Percentiles rank a stretch among this genome's conserved stretches.
Conservation (phyloP, 371 early-diverging fungal species). For the Mucor saturninus region DNA sequence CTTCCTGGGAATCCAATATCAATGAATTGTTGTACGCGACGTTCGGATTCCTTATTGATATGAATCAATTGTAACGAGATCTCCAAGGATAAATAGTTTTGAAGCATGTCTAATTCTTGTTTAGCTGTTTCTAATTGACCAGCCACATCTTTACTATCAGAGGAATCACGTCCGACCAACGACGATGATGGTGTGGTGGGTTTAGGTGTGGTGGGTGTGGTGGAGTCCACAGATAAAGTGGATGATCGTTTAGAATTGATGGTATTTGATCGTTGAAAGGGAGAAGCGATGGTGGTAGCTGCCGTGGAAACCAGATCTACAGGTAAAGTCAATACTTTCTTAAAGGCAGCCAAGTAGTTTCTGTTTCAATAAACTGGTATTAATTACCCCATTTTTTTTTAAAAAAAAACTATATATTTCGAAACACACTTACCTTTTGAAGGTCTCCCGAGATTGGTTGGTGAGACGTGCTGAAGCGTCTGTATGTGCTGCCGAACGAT, state of each 20-base stretch:
- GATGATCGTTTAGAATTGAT: constrained; percentile 15
- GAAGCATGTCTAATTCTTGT: constrained; percentile 62
- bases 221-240: constrained; percentile 23
- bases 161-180: constrained; percentile 13
- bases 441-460: constrained; percentile 46
- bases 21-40: constrained; percentile 55
- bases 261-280: constrained; percentile 24
- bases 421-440: constrained; percentile 25
- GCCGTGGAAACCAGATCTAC: constrained; percentile 57
- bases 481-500: constrained; percentile 20
- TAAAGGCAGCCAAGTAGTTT: constrained; percentile 58
- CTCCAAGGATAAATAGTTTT: constrained; percentile 76
- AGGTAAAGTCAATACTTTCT: constrained; percentile 54
- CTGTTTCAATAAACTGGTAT: constrained; percentile 9
- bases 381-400: neutral
- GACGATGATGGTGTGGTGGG: constrained; percentile 2
- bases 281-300: constrained; percentile 46
- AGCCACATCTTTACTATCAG: constrained; percentile 18
- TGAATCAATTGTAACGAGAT: constrained; percentile 80
- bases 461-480: constrained; percentile 33
- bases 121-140: constrained; percentile 33
- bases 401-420: neutral
- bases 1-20: constrained; percentile 40
- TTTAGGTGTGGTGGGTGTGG: constrained; percentile 39
- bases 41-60: constrained; percentile 79